A percentile compares a stretch with the other conserved stretches of the same genome.
phyloP scores from a whole-genome alignment of 1,139 yeast species.

The Pneumocystis wakefieldiae region DNA sequence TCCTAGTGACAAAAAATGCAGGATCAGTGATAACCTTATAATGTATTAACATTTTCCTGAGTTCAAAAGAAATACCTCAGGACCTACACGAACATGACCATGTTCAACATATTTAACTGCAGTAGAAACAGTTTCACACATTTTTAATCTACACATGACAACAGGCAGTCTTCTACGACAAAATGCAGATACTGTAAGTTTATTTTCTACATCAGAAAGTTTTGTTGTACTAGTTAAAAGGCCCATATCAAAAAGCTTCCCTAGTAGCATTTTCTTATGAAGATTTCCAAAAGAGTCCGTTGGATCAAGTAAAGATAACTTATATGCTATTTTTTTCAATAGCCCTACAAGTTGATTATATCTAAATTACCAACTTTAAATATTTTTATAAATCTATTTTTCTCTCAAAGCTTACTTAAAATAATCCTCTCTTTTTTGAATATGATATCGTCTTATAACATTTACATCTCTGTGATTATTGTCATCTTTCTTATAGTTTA shows the following conservation, averaged over 20 bases:
- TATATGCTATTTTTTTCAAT: slow-evolving; percentile 71
- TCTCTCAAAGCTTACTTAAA: slow-evolving; percentile 33
- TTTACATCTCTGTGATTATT: slow-evolving; percentile 88
- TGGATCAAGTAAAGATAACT: slow-evolving; percentile 68
- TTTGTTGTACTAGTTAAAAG: slow-evolving; percentile 70
- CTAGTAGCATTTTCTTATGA: slow-evolving; percentile 75
- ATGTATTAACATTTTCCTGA: neutral
- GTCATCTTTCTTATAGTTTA: slow-evolving; percentile 87
- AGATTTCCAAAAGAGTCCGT: slow-evolving; percentile 71
- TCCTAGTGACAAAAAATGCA: slow-evolving; percentile 74
- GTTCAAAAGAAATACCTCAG: slow-evolving; percentile 31
- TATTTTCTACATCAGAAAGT: slow-evolving; percentile 83
- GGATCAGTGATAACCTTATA: slow-evolving; percentile 68
- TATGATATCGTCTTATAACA: slow-evolving; percentile 86
- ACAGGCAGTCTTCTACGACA: slow-evolving; percentile 89
- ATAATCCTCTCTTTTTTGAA: slow-evolving; percentile 90
- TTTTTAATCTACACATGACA: slow-evolving; percentile 83
- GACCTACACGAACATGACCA: slow-evolving; percentile 96
- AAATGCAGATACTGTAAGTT: slow-evolving; percentile 77
- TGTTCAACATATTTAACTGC: slow-evolving; percentile 89
- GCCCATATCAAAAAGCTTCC: slow-evolving; percentile 80
- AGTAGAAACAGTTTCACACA: slow-evolving; percentile 81
- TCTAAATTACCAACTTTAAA: neutral
- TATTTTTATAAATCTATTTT: neutral
- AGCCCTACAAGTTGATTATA: slow-evolving; percentile 47